Evolutionary conservation across 2,329 filamentous ascomycete genomes (phyloP).

Genomic region (Cladosporium austrohemisphaericum): DNA sequence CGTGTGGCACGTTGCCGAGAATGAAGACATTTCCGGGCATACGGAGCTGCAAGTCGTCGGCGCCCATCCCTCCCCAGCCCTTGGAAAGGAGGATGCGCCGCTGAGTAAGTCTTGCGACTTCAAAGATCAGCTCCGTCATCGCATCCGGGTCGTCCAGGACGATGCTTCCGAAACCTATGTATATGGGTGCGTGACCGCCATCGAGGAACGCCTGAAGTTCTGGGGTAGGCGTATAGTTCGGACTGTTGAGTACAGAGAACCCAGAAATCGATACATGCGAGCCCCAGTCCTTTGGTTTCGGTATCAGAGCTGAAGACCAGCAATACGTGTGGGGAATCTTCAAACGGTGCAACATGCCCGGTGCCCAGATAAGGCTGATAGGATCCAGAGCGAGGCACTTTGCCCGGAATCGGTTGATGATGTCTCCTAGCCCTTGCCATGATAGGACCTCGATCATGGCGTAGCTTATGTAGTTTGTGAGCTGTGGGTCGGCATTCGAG

Average conservation of each 20-base stretch:
- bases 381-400: constrained; percentile 64
- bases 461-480: constrained; percentile 77
- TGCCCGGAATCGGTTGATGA: constrained; percentile 67
- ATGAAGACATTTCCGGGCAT: constrained; percentile 41
- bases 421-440: constrained; percentile 78
- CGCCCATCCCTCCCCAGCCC: constrained; percentile 48
- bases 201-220: constrained; percentile 63
- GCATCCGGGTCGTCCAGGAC: constrained; percentile 69
- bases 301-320: constrained; percentile 75
- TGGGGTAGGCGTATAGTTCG: constrained; percentile 58
- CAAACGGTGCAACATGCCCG: constrained; percentile 69
- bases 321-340: constrained; percentile 83
- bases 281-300: constrained; percentile 71
- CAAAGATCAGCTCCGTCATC: constrained; percentile 66
- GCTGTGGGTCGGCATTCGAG: constrained; percentile 65
- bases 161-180: constrained; percentile 77
- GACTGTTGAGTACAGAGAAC: constrained; percentile 67
- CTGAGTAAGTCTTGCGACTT: constrained; percentile 55
- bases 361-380: constrained; percentile 73
- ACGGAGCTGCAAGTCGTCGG: constrained; percentile 23
- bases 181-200: constrained; percentile 66
- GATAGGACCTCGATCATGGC: constrained; percentile 81
- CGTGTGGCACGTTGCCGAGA: constrained; percentile 52
- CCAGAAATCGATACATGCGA: constrained; percentile 66
- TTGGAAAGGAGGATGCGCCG: constrained; percentile 50